Base-by-base conservation (phyloP, 495 filamentous ascomycete genomes). In the Wilcoxina mikolae region DNA sequence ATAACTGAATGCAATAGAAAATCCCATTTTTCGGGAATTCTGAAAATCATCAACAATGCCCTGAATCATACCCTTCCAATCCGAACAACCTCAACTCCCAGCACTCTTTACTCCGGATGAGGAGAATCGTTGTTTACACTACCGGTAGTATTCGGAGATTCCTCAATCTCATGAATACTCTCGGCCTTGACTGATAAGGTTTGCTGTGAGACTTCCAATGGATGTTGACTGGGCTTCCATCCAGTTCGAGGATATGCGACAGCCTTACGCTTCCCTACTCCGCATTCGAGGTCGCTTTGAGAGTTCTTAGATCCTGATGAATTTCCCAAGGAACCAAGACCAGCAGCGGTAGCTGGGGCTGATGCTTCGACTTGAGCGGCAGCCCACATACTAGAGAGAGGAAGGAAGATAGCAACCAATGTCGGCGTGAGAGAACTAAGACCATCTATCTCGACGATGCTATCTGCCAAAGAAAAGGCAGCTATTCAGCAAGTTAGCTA, bases 371-470 rank as follows among this genome's bases (percentile, higher is more conserved):
- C 24, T 29, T 29, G 10, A 28, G 46, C 46, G 10, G 46, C 24
- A 25, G 78, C 87, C 87, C 78, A 93, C 59, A 94, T 77, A 3
- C 81, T 81, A 18, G 85, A 88, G 2, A 94, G 75, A 0, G 87
- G 87, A 2, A 91, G 76, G 41, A 83, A 82, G 54, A 93, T 72
- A 41, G 79, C 73, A 33, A 86, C 81, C 2, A 82, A 70, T 9
- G 83, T 86, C 2, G 81, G 66, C 15, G 78, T 72, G 42, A 83
- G 72, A 35, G 82, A 76, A 54, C 68, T 66, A 31, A 84, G 69
- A 51, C 80, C 75, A 2, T 78, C 76, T 56, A 83, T 76, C 17
- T 52, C 24, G 15, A 65, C 52, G 27, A 62, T 59, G 65, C 76
- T 86, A 56, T 85, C 74, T 18, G 87, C 65, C 56, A 78, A 73